phyloP scores from a whole-genome alignment of 345 rosid species.

The Gossypium turneri region DNA sequence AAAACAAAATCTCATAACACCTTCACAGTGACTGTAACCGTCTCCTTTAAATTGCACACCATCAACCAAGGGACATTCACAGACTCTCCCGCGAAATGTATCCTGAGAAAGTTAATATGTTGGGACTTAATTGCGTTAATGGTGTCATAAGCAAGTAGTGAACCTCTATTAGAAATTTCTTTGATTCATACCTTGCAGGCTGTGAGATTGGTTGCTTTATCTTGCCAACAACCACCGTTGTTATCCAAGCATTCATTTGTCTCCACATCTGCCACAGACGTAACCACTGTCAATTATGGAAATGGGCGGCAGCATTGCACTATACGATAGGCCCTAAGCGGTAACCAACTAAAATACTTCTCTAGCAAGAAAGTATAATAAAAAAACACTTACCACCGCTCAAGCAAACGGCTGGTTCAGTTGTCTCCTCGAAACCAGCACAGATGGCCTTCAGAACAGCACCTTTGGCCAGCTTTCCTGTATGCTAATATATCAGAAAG shows the following conservation, averaged over 20 bases:
- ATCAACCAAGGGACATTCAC: slow-evolving; percentile 86
- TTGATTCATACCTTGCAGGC: slow-evolving; percentile 80
- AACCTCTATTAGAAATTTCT: slow-evolving; percentile 5
- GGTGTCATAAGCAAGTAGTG: not conserved
- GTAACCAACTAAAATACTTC: not conserved
- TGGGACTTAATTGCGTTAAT: not conserved
- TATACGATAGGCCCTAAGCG: not conserved
- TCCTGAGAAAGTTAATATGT: slow-evolving; percentile 43
- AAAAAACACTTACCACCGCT: slow-evolving; percentile 54
- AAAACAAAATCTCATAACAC: slow-evolving; percentile 31
- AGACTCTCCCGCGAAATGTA: slow-evolving; percentile 96
- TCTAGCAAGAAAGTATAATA: slow-evolving; percentile 2
- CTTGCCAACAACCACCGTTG: slow-evolving; percentile 94
- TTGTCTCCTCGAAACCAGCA: slow-evolving; percentile 95
- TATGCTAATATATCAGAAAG: slow-evolving; percentile 19
- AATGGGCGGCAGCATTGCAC: not conserved
- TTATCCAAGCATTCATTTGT: slow-evolving; percentile 92
- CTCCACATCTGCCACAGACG: slow-evolving; percentile 66
- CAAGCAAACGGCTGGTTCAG: slow-evolving; percentile 89
- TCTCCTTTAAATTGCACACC: slow-evolving; percentile 95
- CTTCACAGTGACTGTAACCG: slow-evolving; percentile 91
- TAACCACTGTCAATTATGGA: not conserved
- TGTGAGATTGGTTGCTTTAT: slow-evolving; percentile 66
- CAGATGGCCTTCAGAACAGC: slow-evolving; percentile 94
- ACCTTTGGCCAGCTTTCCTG: slow-evolving; percentile 90